Base-by-base conservation (phyloP, 2,329 filamentous ascomycete genomes). In the Alternaria arbusti region DNA sequence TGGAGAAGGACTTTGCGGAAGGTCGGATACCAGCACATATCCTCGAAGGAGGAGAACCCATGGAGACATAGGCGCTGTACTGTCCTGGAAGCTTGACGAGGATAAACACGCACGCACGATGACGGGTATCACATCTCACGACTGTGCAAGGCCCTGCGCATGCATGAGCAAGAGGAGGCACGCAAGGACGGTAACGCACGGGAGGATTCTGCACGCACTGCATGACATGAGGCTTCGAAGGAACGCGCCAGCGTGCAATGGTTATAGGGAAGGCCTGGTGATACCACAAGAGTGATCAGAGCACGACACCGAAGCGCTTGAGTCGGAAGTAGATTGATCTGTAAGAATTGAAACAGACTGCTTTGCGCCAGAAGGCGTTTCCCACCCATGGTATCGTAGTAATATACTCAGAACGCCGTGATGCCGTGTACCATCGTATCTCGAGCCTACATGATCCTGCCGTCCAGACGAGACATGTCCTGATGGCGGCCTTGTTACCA, bases 1-100 rank as follows among this genome's bases (percentile, higher is more conserved):
- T 99, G 77, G 96, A 99, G 84, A 97, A 95, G 84, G 93, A 96
- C 80, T 82, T 98, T 69, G 92, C 92, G 66, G 95, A 98, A 80
- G 96, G 96, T 2, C 86, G 92, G 75, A 86, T 98, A 79, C 95
- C 95, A 3, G 72, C 73, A 20, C 63, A 76, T 28, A 66, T 79
- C 26, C 61, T 78, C 22, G 70, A 74, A 40, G 72, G 70, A 6
- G 71, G 64, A 23, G 74, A 76, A 9, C 44, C 72, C 3, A 78
- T 75, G 75, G 74, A 78, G 59, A 73, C 68, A 23, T 79, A 69
- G 55, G 5, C 5, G 25, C 23, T 45, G 7, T n/a, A 30, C 6
- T 5, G 7, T 20, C 7, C 7, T n/a, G 28, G 7, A 46, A 10
- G 10, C 5, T 26, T 25, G 25, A 55, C 17, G n/a, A 28, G 44